Evolutionary conservation across 306 rosid genomes (phyloP), one percentile per base, ranked within the genome.

Genomic region (Vicia sativa): DNA sequence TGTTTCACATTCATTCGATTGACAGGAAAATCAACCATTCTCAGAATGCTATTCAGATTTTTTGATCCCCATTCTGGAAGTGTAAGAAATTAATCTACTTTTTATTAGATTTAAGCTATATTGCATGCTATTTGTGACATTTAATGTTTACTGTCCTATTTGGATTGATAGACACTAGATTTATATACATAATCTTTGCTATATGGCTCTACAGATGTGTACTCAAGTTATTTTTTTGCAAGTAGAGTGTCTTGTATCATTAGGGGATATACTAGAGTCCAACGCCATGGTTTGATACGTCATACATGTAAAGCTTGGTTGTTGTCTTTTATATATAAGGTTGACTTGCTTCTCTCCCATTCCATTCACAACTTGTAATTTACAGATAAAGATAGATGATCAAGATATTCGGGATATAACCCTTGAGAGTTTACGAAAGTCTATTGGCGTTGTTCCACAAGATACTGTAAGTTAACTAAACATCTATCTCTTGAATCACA

Each of bases 1-100:
- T 77, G 34, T 48, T 78, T 48, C 60, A 53, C 77, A 61, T 74
- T 78, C 74, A 74, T 69, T 34, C 77, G 39, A 57, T 79, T 82
- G 53, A 80, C 97, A 93, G 98, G 98, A 75, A 93, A 93, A 84
- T 85, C 98, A 54, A 93, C 98, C 68, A 79, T 90, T 85, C 95
- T 93, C 74, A 87, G 98, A 78, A 82, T 93, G 88, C 68, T 90
- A 82, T 93, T 93, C 89, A 88, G 98, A 72, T 90, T 93, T 81
- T 93, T 86, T 35, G 96, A 93, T 84, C 77, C 91, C 75, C 75
- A 86, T 81, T 79, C 88, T 29, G 97, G 98, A 86, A 90, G 78
- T 82, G 97, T 93, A 90, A 93, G 98, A 78, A 73, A 69, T 78
- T 53, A 70, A 65, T 62, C 49, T 74, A 62, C 55, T 65, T 38